Conservation (phyloP, 768 basidiomycete genomes). For the Leccinum rimulosum region DNA sequence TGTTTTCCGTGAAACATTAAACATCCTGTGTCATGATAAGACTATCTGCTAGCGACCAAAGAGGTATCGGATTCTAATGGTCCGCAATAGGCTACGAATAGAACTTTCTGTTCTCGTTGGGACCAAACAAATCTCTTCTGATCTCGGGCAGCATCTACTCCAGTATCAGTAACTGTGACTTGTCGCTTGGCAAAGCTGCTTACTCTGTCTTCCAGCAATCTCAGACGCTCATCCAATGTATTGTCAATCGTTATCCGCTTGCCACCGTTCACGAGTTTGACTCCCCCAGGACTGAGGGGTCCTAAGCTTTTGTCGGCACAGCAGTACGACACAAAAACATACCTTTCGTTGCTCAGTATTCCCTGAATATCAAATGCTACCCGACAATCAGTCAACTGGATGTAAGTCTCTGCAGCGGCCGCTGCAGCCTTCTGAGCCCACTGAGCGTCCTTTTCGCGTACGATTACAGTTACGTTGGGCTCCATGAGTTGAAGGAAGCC, state of each 20-base stretch:
- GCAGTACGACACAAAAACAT: conserved; percentile 20
- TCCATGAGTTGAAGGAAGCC: conserved; percentile 84
- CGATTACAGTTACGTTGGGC: conserved; percentile 59
- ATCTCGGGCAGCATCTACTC: conserved; percentile 94
- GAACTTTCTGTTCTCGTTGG: conserved; percentile 91
- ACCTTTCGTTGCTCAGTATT: conserved; percentile 66
- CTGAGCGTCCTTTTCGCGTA: conserved; percentile 65
- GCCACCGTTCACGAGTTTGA: conserved; percentile 69
- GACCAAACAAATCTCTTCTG: conserved; percentile 82
- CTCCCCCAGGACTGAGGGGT: conserved; percentile 71
- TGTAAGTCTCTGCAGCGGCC: conserved; percentile 64
- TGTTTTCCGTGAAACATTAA: neutral
- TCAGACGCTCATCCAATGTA: conserved; percentile 88
- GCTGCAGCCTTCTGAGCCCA: conserved; percentile 61
- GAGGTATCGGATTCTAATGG: neutral
- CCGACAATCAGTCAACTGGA: conserved; percentile 71
- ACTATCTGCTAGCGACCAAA: neutral
- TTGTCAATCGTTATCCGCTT: conserved; percentile 90
- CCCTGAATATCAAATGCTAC: conserved; percentile 59
- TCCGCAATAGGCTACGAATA: conserved; percentile 47
- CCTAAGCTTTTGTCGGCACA: neutral
- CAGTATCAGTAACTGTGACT: neutral
- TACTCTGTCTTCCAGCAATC: conserved; percentile 86
- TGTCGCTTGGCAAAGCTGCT: conserved; percentile 24
- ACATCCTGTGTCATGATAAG: neutral